Evolutionary conservation across 352 stramenopile species (phyloP).

Genomic region (Nothophytophthora sp.): DNA sequence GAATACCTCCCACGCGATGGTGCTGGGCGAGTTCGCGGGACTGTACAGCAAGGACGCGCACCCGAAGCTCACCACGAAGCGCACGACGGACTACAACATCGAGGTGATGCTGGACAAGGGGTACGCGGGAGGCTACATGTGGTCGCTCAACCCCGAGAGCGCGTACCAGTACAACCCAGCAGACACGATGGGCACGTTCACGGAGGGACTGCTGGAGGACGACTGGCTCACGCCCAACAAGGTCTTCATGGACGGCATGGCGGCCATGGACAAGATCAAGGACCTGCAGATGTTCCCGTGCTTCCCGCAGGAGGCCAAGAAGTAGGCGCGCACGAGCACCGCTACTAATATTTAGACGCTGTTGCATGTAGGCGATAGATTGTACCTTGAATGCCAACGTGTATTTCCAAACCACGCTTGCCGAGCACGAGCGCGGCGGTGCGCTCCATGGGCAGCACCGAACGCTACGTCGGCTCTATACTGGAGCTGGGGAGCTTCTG

Average conservation of each 20-base stretch:
- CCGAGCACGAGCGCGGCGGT: no score
- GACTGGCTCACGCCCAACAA: conserved; percentile 63
- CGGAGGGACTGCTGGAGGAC: conserved; percentile 47
- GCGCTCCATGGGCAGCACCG: no score
- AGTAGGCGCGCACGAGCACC: neutral
- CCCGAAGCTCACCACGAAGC: conserved; percentile 39
- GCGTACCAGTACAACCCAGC: conserved; percentile 64
- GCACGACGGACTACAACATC: conserved; percentile 52
- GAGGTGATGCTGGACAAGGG: conserved; percentile 41
- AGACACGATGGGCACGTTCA: conserved; percentile 46
- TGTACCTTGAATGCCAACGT: no score
- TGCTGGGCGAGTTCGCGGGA: conserved; percentile 55
- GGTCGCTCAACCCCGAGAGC: conserved; percentile 60
- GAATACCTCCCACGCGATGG: conserved; percentile 35
- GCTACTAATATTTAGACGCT: no score
- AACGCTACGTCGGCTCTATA: no score
- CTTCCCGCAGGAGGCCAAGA: conserved; percentile 30
- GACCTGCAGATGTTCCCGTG: conserved; percentile 58
- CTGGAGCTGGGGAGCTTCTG: no score
- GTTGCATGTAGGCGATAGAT: no score
- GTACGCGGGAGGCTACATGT: conserved; percentile 62
- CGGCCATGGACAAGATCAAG: conserved; percentile 39
- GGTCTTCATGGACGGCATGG: conserved; percentile 47
- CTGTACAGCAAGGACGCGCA: conserved; percentile 46
- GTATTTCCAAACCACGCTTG: no score